Base-by-base conservation (phyloP, 1,139 yeast species). In the Debaryomyces robertsiae region DNA sequence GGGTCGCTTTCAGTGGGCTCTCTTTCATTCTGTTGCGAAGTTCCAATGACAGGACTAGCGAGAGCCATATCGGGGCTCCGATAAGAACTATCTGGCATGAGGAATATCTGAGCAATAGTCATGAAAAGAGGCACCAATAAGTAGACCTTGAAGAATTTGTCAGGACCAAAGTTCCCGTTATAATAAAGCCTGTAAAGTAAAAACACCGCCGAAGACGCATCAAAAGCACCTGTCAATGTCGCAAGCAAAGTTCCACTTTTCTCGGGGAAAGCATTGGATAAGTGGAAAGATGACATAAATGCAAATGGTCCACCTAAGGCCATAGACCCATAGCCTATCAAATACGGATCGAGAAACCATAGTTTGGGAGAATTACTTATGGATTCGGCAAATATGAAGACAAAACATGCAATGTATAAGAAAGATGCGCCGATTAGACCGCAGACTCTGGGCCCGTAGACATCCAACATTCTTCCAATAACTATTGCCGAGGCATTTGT, bases 251-350 rank as follows among this genome's bases (percentile, higher is more conserved):
- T 56, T 1, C 77, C 77, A 31, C 71, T 63, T 27, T 57, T 60
- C 22, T 58, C 50, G 3, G 77, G 77, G 54, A 72, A 72, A 3
- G 75, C 55, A 46, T 72, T 72, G 17, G 75, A 69, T 43, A 72
- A 64, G 48, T 72, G 77, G 52, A 72, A 72, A 5, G 73, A 65
- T 2, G 76, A 68, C 46, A 72, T 71, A 49, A 55, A 72, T 1
- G 69, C 66, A 54, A 72, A 71, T 3, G 77, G 77, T 2, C 77
- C 77, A 6, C 77, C 77, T 44, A 72, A 61, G 2, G 77, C 73
- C 63, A 72, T 56, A 13, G 58, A 55, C 1, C 67, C 66, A 45
- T 69, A 72, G 3, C 76, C 77, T 28, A 62, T 38, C 40, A 72
- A 47, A 53, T 70, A 72, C 4, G 77, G 75, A 48, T 72, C 77